phyloP scores from a whole-genome alignment of 106 monocot species.

The Apostasia ramifera region DNA sequence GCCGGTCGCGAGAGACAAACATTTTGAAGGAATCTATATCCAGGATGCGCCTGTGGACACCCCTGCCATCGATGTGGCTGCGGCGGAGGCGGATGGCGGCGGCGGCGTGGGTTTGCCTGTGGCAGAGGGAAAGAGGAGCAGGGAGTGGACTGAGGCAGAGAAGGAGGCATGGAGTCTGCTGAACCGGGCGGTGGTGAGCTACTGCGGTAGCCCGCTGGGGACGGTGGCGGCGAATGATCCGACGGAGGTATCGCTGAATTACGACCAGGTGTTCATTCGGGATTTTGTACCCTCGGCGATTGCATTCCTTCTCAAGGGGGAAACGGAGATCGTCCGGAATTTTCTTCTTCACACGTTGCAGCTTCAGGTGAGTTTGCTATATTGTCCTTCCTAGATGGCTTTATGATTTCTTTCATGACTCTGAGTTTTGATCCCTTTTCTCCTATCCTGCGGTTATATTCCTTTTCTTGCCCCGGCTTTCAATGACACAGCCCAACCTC shows the following conservation, averaged over 20 bases:
- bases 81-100: neutral
- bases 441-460: too few species aligned
- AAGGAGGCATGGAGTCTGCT: conserved; percentile 94
- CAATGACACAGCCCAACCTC: too few species aligned
- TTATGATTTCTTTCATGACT: neutral
- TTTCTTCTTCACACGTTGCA: conserved; percentile 93
- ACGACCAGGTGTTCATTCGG: conserved; percentile 94
- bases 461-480: too few species aligned
- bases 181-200: conserved; percentile 61
- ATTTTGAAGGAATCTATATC: conserved; percentile 9
- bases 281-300: conserved; percentile 97
- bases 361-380: conserved; percentile 56
- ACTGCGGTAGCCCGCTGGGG: conserved; percentile 80
- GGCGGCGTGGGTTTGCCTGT: conserved; percentile 1
- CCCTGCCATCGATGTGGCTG: conserved; percentile 8
- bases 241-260: conserved; percentile 45
- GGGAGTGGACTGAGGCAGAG: conserved; percentile 46
- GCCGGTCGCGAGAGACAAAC: conserved; percentile 9
- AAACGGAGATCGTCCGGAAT: conserved; percentile 78
- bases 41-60: conserved; percentile 15
- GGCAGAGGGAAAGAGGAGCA: conserved; percentile 2
- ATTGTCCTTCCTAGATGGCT: neutral
- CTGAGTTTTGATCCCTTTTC: too few species aligned
- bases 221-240: conserved; percentile 90
- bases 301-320: conserved; percentile 83